Conservation (phyloP, 768 basidiomycete species). For the Amanita inopinata region DNA sequence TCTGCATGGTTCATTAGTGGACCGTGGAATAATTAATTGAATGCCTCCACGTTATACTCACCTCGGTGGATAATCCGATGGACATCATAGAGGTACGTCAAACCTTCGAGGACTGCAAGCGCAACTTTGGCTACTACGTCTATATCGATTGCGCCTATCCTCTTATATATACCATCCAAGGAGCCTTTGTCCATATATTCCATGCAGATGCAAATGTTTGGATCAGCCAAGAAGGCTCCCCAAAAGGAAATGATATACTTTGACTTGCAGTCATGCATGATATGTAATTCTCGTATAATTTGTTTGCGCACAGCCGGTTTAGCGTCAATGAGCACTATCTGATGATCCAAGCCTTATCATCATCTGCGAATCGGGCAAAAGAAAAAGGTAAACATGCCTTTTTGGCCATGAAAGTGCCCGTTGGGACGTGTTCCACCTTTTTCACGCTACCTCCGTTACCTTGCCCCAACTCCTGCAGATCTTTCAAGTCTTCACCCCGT, state of each 20-base stretch:
- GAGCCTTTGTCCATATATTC: conserved; percentile 94
- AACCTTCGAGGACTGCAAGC: conserved; percentile 86
- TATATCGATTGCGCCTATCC: conserved; percentile 88
- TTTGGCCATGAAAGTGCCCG: conserved; percentile 93
- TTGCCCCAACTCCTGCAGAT: conserved; percentile 84
- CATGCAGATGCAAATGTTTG: conserved; percentile 99
- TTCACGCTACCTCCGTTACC: conserved; percentile 98
- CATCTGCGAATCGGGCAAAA: background rate
- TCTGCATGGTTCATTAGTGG: conserved; percentile 37
- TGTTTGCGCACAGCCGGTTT: conserved; percentile 96
- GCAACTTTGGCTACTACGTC: conserved; percentile 91
- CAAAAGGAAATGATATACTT: conserved; percentile 94
- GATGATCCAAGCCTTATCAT: conserved; percentile 3
- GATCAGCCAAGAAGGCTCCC: conserved; percentile 93
- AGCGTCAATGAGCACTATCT: conserved; percentile 95
- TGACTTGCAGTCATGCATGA: conserved; percentile 97
- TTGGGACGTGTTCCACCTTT: conserved; percentile 87
- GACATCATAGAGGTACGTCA: conserved; percentile 95
- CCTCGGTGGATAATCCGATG: conserved; percentile 98
- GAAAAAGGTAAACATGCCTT: conserved; percentile 54
- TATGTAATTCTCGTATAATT: conserved; percentile 94
- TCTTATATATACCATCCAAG: conserved; percentile 92
- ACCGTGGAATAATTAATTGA: background rate
- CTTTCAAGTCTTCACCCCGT: conserved; percentile 82
- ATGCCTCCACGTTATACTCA: conserved; percentile 27